Percentiles rank a stretch among this genome's conserved stretches.
Conservation (phyloP, 2,329 filamentous ascomycete genomes). For the Metarhizium anisopliae region DNA sequence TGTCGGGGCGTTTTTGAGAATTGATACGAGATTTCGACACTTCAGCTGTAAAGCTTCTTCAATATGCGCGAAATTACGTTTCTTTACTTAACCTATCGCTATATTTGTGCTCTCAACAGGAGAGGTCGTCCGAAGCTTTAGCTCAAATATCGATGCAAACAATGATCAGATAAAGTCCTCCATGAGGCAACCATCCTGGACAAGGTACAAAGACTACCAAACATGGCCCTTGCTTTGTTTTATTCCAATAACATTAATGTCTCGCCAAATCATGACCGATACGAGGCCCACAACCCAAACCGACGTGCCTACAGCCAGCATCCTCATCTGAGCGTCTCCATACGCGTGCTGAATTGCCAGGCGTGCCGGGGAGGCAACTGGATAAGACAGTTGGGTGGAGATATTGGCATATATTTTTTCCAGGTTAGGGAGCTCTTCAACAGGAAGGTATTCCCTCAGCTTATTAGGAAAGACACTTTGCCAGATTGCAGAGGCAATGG, state of each 20-base stretch:
- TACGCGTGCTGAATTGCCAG: slow-evolving; percentile 51
- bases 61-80: no score
- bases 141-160: no score
- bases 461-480: slow-evolving; percentile 26
- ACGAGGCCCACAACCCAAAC: neutral
- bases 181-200: no score
- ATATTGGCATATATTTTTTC: slow-evolving; percentile 44
- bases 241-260: neutral
- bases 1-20: no score
- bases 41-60: no score
- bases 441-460: slow-evolving; percentile 42
- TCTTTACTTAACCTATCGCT: no score
- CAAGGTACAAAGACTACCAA: neutral
- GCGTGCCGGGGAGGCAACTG: slow-evolving; percentile 32
- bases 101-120: no score
- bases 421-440: slow-evolving; percentile 23
- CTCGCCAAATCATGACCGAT: neutral
- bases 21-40: no score
- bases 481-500: slow-evolving; percentile 23
- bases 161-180: no score
- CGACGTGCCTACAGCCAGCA: slow-evolving; percentile 30
- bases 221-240: neutral
- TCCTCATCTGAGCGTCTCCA: slow-evolving; percentile 38
- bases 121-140: no score
- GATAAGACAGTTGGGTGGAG: slow-evolving; percentile 40